A percentile compares a stretch with the other conserved stretches of the same genome.
Conservation (phyloP, 1,139 yeast species). For the Eremothecium gossypii region DNA sequence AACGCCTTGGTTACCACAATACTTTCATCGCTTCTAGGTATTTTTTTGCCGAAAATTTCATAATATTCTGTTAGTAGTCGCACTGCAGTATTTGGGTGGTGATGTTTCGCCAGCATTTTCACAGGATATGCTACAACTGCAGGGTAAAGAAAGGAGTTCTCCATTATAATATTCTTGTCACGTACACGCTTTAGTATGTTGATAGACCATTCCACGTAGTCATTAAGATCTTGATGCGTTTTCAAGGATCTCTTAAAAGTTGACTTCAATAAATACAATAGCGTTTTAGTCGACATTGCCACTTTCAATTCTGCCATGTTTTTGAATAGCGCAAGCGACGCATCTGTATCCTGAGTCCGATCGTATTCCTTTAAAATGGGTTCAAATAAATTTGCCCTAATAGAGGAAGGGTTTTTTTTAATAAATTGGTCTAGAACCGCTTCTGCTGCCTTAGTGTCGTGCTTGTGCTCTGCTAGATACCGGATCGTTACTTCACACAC, state of each 20-base stretch:
- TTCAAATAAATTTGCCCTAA: conserved; percentile 24
- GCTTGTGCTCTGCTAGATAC: conserved; percentile 13
- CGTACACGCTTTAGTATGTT: conserved; percentile 25
- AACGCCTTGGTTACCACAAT: conserved; percentile 28
- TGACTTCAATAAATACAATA: conserved; percentile 37
- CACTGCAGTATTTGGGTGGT: conserved; percentile 28
- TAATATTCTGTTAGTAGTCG: conserved; percentile 27
- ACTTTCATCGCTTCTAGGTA: conserved; percentile 20
- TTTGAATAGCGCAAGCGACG: conserved; percentile 31
- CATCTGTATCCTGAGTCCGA: conserved; percentile 15
- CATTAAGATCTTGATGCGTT: conserved; percentile 20
- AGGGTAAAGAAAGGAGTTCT: conserved; percentile 24
- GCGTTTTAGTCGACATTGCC: conserved; percentile 33
- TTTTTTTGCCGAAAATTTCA: conserved; percentile 19
- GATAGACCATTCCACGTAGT: conserved; percentile 26
- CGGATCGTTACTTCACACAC: conserved; percentile 18
- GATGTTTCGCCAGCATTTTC: conserved; percentile 22
- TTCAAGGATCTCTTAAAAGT: conserved; percentile 34
- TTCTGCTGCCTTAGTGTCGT: conserved; percentile 19
- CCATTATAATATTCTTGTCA: conserved; percentile 17
- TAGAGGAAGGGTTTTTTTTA: neutral
- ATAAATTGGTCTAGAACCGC: conserved; percentile 16
- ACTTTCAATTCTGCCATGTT: conserved; percentile 34
- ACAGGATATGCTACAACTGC: conserved; percentile 31
- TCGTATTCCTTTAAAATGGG: conserved; percentile 26